Evolutionary conservation across 2,329 filamentous ascomycete genomes (phyloP).

Genomic region (Trichothecium sympodiale): DNA sequence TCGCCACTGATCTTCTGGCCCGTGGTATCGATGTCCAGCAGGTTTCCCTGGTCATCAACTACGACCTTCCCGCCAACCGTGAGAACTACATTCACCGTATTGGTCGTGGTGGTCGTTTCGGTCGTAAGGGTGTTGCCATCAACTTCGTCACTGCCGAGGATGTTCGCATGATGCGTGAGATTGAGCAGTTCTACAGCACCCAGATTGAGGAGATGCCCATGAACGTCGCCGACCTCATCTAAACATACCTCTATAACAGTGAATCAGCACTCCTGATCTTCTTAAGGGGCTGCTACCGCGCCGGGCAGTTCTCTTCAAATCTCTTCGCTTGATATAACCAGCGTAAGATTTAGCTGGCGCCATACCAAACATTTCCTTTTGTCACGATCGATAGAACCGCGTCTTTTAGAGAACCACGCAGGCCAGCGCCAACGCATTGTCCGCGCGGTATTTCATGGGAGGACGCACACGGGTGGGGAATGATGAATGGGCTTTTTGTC

Average conservation of each 20-base stretch:
- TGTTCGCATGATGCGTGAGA: slow-evolving; percentile 99
- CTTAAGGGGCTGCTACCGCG: too few relatives aligned
- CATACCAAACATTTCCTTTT: too few relatives aligned
- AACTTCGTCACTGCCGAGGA: slow-evolving; percentile 99
- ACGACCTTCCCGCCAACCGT: slow-evolving; percentile 95
- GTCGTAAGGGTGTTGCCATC: slow-evolving; percentile 99
- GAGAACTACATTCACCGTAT: slow-evolving; percentile 99
- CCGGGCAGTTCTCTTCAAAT: too few relatives aligned
- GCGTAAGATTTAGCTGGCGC: too few relatives aligned
- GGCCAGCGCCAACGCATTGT: slow-evolving; percentile 14
- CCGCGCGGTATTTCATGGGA: neutral
- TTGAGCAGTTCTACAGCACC: slow-evolving; percentile 99
- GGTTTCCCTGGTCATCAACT: slow-evolving; percentile 99
- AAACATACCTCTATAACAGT: slow-evolving; percentile 22
- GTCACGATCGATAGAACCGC: slow-evolving; percentile 9
- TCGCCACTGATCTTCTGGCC: slow-evolving; percentile 93
- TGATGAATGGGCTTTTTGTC: slow-evolving; percentile 13
- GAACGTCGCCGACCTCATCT: slow-evolving; percentile 71
- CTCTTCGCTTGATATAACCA: too few relatives aligned
- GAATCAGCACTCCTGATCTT: too few relatives aligned
- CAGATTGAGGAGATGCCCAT: slow-evolving; percentile 99
- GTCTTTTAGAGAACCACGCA: slow-evolving; percentile 23
- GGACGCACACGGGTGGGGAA: slow-evolving; percentile 10
- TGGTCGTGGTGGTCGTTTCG: slow-evolving; percentile 98
- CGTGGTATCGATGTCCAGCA: slow-evolving; percentile 99